Evolutionary conservation across 371 early-diverging fungal species (phyloP), one percentile per base, ranked within the genome.

Genomic region (Apophysomyces sp.): DNA sequence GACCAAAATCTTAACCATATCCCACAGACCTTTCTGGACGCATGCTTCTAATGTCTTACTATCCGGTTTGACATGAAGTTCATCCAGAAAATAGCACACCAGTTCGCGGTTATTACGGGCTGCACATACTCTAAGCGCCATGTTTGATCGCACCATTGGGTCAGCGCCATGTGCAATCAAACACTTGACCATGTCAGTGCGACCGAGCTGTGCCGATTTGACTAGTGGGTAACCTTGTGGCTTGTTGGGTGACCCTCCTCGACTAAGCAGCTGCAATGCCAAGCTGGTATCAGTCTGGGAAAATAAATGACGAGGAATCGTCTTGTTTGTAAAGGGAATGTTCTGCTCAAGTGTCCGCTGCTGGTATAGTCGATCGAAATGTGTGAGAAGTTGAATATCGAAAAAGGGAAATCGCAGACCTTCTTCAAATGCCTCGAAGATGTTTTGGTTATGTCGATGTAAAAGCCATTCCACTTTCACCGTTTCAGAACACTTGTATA

Each of bases 191-290:
- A 70, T 70, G n/a, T 70, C 61, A 18, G 77, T 29, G 24, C 65
- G 40, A 11, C 85, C 85, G 24, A 78, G 57, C 36, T 75, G 76
- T 1, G 74, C 76, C 21, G 82, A 73, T 61, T 84, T 82, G 16
- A 83, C 77, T 18, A 86, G 56, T 15, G 86, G 85, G 55, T 76
- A 85, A 13, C 83, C 84, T 56, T 82, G 68, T 8, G 82, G 81
- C 58, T 75, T 69, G 24, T 71, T 68, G 0, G 79, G 71, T 1
- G 76, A 78, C 4, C 72, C 80, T 9, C 80, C 78, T 34, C 78
- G 67, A 27, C 74, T 55, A 4, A 83, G 57, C 2, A 83, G 41
- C 9, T 49, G 44, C 18, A 60, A 24, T 11, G 70, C 62, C 2
- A 83, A 39, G 6, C 54, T 1, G 8, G 69, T 53, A 0, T 49